A percentile compares a stretch with the other conserved stretches of the same genome.
These are phyloP conservation scores for Brassica napus DNA, from an alignment of 345 rosid species.

Conservation along the genomic window Da-Ae NC_063451.1:28873501-28874000, in stretches of 20 bases:
- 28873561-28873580: not conserved
- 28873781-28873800: not conserved
- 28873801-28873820: not conserved
- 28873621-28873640: not conserved
- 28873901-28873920: not conserved
- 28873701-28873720: not conserved
- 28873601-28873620: not conserved
- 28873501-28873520: not conserved
- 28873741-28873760: not conserved
- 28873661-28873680: not conserved
- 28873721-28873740: not conserved
- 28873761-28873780: not conserved
- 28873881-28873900: not conserved
- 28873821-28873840: not conserved
- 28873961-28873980: no score
- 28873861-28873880: not conserved
- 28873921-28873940: not conserved
- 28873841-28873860: not conserved
- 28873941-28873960: not conserved
- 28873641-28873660: not conserved
- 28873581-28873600: not conserved
- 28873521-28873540: not conserved
- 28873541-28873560: not conserved
- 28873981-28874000: no score
- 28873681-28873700: not conserved